Conservation (phyloP, 257 asterid genomes). For the Primulina eburnea region DNA sequence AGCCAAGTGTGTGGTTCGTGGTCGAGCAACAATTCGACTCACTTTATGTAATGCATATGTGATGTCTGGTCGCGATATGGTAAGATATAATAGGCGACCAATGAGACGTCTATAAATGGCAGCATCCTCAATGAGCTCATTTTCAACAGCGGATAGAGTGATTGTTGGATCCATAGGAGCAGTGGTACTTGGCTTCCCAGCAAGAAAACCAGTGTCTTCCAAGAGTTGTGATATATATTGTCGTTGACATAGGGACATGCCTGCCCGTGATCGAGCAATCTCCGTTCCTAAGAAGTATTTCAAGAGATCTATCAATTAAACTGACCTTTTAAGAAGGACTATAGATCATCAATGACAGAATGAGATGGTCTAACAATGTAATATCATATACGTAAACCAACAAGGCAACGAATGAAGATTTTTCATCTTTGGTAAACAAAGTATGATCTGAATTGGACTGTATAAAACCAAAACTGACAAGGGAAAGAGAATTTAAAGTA, state of each 20-base stretch:
- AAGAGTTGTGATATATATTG: neutral
- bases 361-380: neutral
- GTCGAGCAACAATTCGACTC: neutral
- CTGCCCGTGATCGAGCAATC: neutral
- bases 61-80: neutral
- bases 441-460: neutral
- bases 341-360: neutral
- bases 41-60: neutral
- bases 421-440: neutral
- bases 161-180: neutral
- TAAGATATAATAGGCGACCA: conserved; percentile 1
- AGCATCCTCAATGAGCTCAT: neutral
- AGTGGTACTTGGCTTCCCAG: neutral
- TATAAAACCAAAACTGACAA: neutral
- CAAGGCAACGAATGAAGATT: neutral
- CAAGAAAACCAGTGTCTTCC: neutral
- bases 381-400: conserved; percentile 11
- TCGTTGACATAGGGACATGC: neutral
- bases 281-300: neutral
- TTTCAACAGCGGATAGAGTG: too few species aligned
- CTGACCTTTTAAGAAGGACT: neutral
- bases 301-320: neutral
- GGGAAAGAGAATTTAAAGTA: neutral
- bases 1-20: neutral
- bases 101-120: neutral